phyloP scores from a whole-genome alignment of 2,329 filamentous ascomycete species.

The Penicillium sp. region DNA sequence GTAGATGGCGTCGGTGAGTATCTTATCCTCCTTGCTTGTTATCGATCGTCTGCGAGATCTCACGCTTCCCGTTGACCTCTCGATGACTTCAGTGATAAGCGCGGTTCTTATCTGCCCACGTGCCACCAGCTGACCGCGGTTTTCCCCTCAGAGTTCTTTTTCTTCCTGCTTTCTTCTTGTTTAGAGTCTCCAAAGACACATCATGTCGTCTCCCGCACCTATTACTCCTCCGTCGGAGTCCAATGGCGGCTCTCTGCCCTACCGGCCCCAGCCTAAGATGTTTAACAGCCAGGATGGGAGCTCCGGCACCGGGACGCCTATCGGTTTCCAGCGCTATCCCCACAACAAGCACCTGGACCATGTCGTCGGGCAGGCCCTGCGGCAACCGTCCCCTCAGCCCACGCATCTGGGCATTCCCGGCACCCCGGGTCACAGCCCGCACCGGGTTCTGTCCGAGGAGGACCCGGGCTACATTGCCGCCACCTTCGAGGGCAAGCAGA shows the following conservation, averaged over 20 bases:
- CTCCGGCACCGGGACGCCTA: conserved; percentile 41
- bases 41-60: background rate
- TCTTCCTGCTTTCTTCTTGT: conserved; percentile 12
- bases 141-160: conserved; percentile 13
- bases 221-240: conserved; percentile 28
- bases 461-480: conserved; percentile 93
- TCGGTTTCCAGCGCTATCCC: conserved; percentile 42
- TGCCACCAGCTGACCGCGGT: conserved; percentile 10
- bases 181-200: conserved; percentile 19
- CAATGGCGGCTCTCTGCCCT: conserved; percentile 30
- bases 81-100: conserved; percentile 13
- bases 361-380: conserved; percentile 53
- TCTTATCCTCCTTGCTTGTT: conserved; percentile 1
- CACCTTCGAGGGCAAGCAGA: conserved; percentile 85
- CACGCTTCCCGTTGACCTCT: background rate
- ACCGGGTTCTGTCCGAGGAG: conserved; percentile 77
- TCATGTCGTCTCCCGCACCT: conserved; percentile 33
- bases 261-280: conserved; percentile 32
- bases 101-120: conserved; percentile 10
- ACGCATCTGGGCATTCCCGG: conserved; percentile 78
- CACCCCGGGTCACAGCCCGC: conserved; percentile 56
- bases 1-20: conserved; percentile 25
- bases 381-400: conserved; percentile 81
- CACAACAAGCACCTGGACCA: conserved; percentile 60
- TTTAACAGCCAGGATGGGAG: conserved; percentile 34